These are phyloP conservation scores for Didymella sp. DNA, from an alignment of 2,329 filamentous ascomycete species.

Conservation along the genomic window DNA sequence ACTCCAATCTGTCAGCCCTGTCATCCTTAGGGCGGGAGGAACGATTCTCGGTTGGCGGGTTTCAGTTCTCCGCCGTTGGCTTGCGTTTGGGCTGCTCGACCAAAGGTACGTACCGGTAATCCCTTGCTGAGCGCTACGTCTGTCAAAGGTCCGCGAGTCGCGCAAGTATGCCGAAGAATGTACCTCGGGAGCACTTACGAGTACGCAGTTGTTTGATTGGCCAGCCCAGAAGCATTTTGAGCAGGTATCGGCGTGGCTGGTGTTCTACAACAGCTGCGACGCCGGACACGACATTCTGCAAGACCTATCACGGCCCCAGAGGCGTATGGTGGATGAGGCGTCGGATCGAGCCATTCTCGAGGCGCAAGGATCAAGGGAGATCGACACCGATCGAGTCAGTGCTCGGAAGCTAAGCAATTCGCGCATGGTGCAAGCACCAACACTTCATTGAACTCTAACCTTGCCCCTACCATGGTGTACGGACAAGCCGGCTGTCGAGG, in stretches of 20 bases:
- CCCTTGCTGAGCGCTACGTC: conserved; percentile 3
- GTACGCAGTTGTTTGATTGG: background rate
- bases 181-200: background rate
- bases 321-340: background rate
- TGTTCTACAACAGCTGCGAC: conserved; percentile 9
- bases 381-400: conserved; percentile 1
- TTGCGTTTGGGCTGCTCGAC: conserved; percentile 2
- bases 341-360: background rate
- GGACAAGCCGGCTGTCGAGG: background rate
- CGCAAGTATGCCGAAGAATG: conserved; percentile 4
- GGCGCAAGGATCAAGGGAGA: conserved; percentile 4
- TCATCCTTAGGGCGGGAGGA: background rate
- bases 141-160: conserved; percentile 3
- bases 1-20: background rate
- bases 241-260: conserved; percentile 2
- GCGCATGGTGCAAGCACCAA: background rate
- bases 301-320: background rate
- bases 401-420: background rate
- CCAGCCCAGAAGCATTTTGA: background rate
- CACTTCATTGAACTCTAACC: conserved; percentile 2
- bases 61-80: background rate
- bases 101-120: background rate
- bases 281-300: conserved; percentile 6
- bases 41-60: background rate
- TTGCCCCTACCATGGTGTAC: too few relatives aligned